These are phyloP conservation scores for Monosporascus ibericus DNA, from an alignment of 2,329 filamentous ascomycete genomes.

Conservation along the genomic window DNA sequence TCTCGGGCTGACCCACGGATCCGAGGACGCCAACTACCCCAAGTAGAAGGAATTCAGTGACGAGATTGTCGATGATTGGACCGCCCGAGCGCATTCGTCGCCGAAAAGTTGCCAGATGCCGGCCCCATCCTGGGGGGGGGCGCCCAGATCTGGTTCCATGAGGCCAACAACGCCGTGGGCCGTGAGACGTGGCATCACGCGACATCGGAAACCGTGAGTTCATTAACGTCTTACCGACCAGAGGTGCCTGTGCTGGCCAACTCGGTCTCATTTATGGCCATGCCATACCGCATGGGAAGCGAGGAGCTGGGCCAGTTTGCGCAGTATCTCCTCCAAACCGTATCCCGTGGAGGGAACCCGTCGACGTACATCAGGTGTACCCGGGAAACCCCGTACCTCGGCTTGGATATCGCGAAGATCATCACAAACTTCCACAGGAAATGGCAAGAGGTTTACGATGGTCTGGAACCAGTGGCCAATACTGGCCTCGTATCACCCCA, in stretches of 20 bases:
- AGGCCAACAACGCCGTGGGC: constrained; percentile 11
- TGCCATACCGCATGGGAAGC: neutral
- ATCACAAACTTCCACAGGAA: constrained; percentile 7
- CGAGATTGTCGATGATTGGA: constrained; percentile 9
- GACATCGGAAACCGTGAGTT: constrained; percentile 9
- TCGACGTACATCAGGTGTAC: constrained; percentile 12
- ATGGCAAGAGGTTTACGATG: neutral
- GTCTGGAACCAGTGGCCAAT: no score
- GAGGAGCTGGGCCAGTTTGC: constrained; percentile 9
- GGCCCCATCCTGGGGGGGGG: constrained; percentile 7
- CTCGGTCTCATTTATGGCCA: constrained; percentile 8
- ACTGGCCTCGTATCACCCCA: no score
- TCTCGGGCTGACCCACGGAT: neutral
- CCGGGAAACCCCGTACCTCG: constrained; percentile 8
- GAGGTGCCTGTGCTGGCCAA: constrained; percentile 10
- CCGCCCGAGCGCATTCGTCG: constrained; percentile 7
- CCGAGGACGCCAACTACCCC: constrained; percentile 3
- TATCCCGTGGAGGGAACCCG: constrained; percentile 9
- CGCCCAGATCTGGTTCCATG: constrained; percentile 10
- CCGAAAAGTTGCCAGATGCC: constrained; percentile 6
- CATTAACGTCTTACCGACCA: constrained; percentile 5
- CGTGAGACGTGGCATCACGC: constrained; percentile 10
- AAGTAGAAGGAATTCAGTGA: constrained; percentile 9
- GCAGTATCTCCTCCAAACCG: constrained; percentile 6
- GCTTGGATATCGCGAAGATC: constrained; percentile 3